phyloP scores from a whole-genome alignment of 2,329 filamentous ascomycete species.

The Zasmidium angulare region DNA sequence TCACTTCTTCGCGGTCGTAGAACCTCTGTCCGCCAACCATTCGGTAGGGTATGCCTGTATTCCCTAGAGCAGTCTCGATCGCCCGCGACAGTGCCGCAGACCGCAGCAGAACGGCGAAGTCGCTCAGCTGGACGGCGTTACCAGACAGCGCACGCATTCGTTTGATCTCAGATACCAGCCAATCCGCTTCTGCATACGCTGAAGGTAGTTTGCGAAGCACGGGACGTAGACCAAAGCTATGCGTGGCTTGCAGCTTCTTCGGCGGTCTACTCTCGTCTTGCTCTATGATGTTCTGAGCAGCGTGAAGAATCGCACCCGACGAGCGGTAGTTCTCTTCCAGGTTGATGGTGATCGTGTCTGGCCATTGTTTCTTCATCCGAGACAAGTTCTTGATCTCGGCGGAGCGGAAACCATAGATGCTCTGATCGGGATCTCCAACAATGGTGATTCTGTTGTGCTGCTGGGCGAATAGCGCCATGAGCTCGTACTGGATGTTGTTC shows the following conservation, averaged over 20 bases:
- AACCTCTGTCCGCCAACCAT: constrained; percentile 93
- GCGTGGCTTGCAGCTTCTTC: constrained; percentile 77
- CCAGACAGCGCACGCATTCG: constrained; percentile 71
- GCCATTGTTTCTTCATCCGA: constrained; percentile 74
- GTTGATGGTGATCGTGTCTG: constrained; percentile 75
- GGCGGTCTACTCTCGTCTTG: constrained; percentile 79
- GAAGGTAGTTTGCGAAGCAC: constrained; percentile 74
- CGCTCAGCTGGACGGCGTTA: constrained; percentile 68
- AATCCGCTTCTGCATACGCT: constrained; percentile 73
- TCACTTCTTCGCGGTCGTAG: constrained; percentile 88
- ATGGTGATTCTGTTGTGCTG: constrained; percentile 77
- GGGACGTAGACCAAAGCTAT: constrained; percentile 74
- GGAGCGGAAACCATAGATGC: constrained; percentile 93
- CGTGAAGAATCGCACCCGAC: constrained; percentile 76
- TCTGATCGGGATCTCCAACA: constrained; percentile 95
- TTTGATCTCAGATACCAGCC: constrained; percentile 83
- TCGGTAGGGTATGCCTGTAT: constrained; percentile 78
- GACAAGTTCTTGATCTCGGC: constrained; percentile 88
- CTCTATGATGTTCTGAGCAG: constrained; percentile 83
- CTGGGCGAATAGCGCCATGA: constrained; percentile 86
- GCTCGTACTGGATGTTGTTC: constrained; percentile 88
- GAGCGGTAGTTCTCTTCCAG: constrained; percentile 95
- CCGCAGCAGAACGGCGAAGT: constrained; percentile 84
- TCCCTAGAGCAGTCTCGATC: constrained; percentile 80
- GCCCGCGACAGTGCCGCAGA: constrained; percentile 79